phyloP scores from a whole-genome alignment of 1,284 basidiomycete species.

The Cystobasidium pallidum region DNA sequence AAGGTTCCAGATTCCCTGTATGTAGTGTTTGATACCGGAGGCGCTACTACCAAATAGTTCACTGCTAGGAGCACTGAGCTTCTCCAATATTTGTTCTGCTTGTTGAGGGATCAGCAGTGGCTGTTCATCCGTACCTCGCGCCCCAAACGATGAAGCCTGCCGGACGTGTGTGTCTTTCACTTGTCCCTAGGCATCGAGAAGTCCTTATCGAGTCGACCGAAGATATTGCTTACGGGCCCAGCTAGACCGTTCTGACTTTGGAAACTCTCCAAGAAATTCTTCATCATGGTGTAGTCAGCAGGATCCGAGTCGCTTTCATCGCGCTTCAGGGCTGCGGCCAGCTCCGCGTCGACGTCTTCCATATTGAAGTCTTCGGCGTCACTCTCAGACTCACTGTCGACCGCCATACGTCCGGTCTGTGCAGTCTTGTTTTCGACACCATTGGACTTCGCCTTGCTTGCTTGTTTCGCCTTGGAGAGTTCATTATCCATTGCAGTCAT shows the following conservation, averaged over 20 bases:
- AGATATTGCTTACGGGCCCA: constrained; percentile 85
- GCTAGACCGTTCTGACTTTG: constrained; percentile 81
- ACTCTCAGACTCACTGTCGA: constrained; percentile 54
- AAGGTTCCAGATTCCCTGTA: too few relatives aligned
- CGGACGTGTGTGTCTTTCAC: background rate
- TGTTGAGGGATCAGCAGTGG: too few relatives aligned
- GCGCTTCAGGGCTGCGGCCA: constrained; percentile 68
- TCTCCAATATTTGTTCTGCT: too few relatives aligned
- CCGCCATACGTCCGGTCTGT: background rate
- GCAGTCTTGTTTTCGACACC: background rate
- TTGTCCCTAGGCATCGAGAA: constrained; percentile 50
- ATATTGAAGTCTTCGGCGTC: constrained; percentile 66
- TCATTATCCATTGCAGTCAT: constrained; percentile 93
- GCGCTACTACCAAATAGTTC: too few relatives aligned
- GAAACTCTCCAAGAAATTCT: constrained; percentile 92
- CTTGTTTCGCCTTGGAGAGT: constrained; percentile 60
- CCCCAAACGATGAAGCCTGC: background rate
- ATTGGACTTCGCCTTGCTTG: background rate
- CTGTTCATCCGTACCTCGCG: background rate
- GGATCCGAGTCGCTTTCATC: constrained; percentile 60
- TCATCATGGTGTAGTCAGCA: constrained; percentile 85
- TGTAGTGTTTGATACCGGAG: background rate
- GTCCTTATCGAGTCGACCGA: constrained; percentile 67
- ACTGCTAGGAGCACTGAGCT: too few relatives aligned
- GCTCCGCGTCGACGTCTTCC: constrained; percentile 80